These are phyloP conservation scores for Coemansia furcata DNA, from an alignment of 192 early-diverging fungal genomes.

Conservation along the genomic window DNA sequence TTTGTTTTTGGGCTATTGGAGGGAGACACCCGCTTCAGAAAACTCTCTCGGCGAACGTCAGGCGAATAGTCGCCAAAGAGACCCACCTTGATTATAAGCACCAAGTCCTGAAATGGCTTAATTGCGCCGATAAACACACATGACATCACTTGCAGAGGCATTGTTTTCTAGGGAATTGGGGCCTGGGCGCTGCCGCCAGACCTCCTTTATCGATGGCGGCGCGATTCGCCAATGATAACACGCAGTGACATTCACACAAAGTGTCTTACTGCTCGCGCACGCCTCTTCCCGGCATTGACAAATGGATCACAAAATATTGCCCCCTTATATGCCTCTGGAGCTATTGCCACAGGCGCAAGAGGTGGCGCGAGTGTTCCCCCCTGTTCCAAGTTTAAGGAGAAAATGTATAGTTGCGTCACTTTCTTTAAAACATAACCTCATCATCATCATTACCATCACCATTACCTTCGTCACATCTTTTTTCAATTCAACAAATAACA, in stretches of 20 bases:
- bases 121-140: not conserved
- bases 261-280: not conserved
- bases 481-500: too few species aligned
- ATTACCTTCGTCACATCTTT: too few species aligned
- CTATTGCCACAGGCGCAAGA: not conserved
- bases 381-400: not conserved
- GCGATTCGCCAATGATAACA: not conserved
- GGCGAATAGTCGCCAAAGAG: not conserved
- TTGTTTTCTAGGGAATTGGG: not conserved
- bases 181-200: not conserved
- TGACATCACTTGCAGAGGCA: not conserved
- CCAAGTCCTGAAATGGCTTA: not conserved
- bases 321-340: not conserved
- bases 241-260: not conserved
- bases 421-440: too few species aligned
- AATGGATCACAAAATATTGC: not conserved
- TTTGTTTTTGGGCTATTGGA: not conserved
- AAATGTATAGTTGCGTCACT: not conserved
- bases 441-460: too few species aligned
- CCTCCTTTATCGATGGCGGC: not conserved
- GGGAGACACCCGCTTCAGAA: not conserved
- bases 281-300: not conserved
- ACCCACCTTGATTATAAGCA: not conserved
- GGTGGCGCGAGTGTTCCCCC: not conserved
- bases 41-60: not conserved